These are phyloP conservation scores for Dysphania ambrosioides DNA, from an alignment of 148 eudicot genomes.

Conservation along the genomic window DNA sequence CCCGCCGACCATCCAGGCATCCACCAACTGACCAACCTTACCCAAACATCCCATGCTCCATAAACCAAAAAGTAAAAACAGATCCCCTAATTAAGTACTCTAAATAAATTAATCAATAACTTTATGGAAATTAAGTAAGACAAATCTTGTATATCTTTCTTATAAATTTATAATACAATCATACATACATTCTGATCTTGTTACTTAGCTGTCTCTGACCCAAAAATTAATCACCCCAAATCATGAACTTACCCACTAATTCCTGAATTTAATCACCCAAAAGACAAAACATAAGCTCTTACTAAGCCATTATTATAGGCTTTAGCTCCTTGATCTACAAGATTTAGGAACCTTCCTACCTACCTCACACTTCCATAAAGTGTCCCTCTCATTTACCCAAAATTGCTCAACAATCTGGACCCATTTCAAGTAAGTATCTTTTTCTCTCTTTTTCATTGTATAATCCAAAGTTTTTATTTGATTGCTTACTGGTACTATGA, in stretches of 20 bases:
- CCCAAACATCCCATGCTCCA: too few relatives aligned
- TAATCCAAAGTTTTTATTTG: slow-evolving; percentile 9
- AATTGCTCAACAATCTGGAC: neutral
- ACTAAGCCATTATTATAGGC: neutral
- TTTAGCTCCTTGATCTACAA: slow-evolving; percentile 1
- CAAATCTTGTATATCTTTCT: too few relatives aligned
- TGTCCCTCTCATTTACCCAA: slow-evolving; percentile 11
- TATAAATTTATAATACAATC: too few relatives aligned
- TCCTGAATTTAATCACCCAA: slow-evolving; percentile 16
- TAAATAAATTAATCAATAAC: too few relatives aligned
- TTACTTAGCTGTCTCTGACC: slow-evolving; percentile 17
- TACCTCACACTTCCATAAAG: neutral
- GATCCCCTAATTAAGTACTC: too few relatives aligned
- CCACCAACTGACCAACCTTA: too few relatives aligned
- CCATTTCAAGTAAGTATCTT: slow-evolving; percentile 31
- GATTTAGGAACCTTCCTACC: slow-evolving; percentile 20
- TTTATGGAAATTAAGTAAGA: too few relatives aligned
- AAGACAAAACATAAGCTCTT: slow-evolving; percentile 1
- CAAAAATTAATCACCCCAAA: neutral
- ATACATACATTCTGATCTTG: too few relatives aligned
- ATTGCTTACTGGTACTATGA: neutral
- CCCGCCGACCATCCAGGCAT: too few relatives aligned
- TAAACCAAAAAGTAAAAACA: too few relatives aligned
- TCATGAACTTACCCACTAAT: neutral
- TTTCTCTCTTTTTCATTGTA: neutral